Evolutionary conservation across 192 early-diverging fungal genomes (phyloP).

Genomic region (Backusella mclennaniae): DNA sequence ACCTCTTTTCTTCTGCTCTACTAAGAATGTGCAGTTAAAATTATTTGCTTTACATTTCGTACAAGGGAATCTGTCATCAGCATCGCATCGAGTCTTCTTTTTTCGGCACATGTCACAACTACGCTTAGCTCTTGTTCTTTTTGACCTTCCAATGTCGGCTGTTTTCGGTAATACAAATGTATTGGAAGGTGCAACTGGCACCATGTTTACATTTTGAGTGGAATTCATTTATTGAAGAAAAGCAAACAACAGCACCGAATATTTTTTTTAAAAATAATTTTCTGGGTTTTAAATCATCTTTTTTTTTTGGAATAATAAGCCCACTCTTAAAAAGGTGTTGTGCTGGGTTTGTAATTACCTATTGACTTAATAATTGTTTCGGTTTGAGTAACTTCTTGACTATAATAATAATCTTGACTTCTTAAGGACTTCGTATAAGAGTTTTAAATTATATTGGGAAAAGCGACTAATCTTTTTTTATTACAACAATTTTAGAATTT

Average conservation of each 20-base stretch:
- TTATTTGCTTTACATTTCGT: constrained; percentile 65
- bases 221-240: not conserved
- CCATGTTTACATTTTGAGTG: constrained; percentile 2
- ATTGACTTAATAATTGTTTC: too few species aligned
- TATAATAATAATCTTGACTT: too few species aligned
- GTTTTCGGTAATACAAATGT: not conserved
- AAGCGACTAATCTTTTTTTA: too few species aligned
- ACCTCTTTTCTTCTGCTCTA: constrained; percentile 57
- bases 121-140: constrained; percentile 32
- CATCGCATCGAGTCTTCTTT: constrained; percentile 82
- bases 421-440: too few species aligned
- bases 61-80: constrained; percentile 56
- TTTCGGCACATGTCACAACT: constrained; percentile 72
- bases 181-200: not conserved
- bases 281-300: too few species aligned
- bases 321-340: too few species aligned
- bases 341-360: too few species aligned
- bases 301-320: too few species aligned
- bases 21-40: constrained; percentile 46
- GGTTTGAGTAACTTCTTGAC: too few species aligned
- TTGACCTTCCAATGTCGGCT: constrained; percentile 7
- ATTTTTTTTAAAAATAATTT: too few species aligned
- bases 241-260: not conserved
- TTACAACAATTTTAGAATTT: too few species aligned
- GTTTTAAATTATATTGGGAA: too few species aligned